Evolutionary conservation across 768 basidiomycete genomes (phyloP), one percentile per base, ranked within the genome.

Genomic region (Tylopilus cervinicoccineus): DNA sequence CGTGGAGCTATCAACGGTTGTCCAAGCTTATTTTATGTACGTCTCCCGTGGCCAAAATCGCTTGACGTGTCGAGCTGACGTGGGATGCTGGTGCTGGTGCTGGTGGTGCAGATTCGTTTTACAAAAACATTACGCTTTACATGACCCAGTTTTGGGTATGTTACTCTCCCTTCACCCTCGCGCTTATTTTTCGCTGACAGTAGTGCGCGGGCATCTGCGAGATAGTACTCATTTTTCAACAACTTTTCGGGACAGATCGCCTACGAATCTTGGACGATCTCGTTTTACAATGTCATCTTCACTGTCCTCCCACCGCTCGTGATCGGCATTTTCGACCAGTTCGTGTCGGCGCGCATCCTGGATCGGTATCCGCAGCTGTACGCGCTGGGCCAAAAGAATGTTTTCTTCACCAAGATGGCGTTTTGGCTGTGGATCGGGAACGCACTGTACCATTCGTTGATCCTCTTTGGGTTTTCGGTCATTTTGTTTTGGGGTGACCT

Each of bases 181-280:
- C 34, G 5, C 5, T 34, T 27, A 20, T 7, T 34, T 27, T 13
- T 7, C 29, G 24, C 17, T 41, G 33, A 24, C 19, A 11, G 16
- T 9, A 11, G 16, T 9, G 23, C 24, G 23, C 10, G 24, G 16
- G 16, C 10, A 2, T 6, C 19, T 24, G 19, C 49, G 43, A 60
- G n/a, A n/a, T 42, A 97, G 95, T 99, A 83, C 69, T 96, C 96
- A 10, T 95, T 97, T 76, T 91, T 94, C 80, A 99, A 98, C 76
- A 96, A 95, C 61, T 98, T 96, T 73, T 99, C 96, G 1, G 96
- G 96, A 17, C 96, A 98, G 67, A 94, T 98, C 53, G 89, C 93
- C 43, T 94, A 93, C 64, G 96, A 99, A 71, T 96, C 94, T 19
- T 99, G 96, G 96, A 95, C 96, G 8, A 79, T 98, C 61, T 93